These are phyloP conservation scores for Delonix regia DNA, from an alignment of 306 rosid species.

Conservation along the genomic window DNA sequence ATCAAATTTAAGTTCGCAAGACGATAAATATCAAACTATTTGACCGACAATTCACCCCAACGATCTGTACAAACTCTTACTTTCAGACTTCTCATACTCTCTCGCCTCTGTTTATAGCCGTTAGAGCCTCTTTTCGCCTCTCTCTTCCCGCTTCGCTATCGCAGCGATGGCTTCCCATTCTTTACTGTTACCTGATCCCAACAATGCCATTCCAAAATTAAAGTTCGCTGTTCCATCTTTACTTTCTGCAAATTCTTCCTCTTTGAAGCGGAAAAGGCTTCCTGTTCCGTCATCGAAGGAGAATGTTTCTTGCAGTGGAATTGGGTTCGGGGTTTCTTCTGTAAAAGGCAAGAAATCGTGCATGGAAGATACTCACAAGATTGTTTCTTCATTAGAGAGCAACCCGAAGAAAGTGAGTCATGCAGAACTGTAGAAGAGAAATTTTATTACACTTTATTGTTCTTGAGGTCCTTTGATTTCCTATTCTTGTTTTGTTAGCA, in stretches of 20 bases:
- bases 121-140: too few relatives aligned
- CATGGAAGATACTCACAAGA: conserved; percentile 66
- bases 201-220: neutral
- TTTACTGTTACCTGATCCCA: neutral
- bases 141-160: neutral
- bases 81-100: neutral
- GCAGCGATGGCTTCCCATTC: conserved; percentile 34
- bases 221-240: conserved; percentile 7
- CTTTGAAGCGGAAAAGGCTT: conserved; percentile 65
- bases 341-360: conserved; percentile 63
- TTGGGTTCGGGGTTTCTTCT: conserved; percentile 51
- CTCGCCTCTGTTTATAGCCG: too few relatives aligned
- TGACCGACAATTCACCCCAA: neutral
- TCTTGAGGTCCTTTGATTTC: neutral
- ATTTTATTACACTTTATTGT: neutral
- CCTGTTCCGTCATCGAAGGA: conserved; percentile 43
- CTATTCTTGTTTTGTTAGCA: neutral
- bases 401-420: conserved; percentile 39
- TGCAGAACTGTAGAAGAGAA: neutral
- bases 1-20: too few relatives aligned
- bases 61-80: conserved; percentile 22
- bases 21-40: too few relatives aligned
- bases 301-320: conserved; percentile 28
- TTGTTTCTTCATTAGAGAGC: conserved; percentile 46
- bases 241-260: conserved; percentile 2